Conservation (phyloP, 2,329 filamentous ascomycete genomes). For the Ascochyta fabae region DNA sequence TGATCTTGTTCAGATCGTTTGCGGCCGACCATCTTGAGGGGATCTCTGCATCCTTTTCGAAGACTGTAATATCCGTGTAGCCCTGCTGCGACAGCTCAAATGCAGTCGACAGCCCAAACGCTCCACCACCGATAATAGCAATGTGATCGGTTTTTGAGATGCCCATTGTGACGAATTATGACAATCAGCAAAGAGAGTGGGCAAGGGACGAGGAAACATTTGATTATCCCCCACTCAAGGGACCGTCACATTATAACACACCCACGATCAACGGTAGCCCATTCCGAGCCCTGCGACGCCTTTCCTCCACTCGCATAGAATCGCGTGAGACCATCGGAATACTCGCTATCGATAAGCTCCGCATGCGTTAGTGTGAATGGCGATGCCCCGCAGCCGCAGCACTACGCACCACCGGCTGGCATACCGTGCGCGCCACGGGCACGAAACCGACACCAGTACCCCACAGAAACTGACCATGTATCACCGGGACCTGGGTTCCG, state of each 20-base stretch:
- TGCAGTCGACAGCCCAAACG: conserved; percentile 42
- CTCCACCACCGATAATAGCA: conserved; percentile 39
- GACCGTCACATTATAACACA: conserved; percentile 3
- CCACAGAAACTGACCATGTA: background rate
- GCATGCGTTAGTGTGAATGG: conserved; percentile 9
- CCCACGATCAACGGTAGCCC: background rate
- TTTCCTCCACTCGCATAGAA: background rate
- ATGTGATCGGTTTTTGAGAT: conserved; percentile 33
- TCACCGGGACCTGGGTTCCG: background rate
- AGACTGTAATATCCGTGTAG: conserved; percentile 39
- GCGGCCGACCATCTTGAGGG: conserved; percentile 62
- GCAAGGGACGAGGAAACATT: background rate
- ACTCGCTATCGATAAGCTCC: conserved; percentile 11
- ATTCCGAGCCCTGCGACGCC: conserved; percentile 1
- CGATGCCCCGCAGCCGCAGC: conserved; percentile 6
- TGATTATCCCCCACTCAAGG: background rate
- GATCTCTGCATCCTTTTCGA: conserved; percentile 45
- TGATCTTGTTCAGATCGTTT: conserved; percentile 68
- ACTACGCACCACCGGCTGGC: conserved; percentile 10
- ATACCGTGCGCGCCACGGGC: conserved; percentile 14
- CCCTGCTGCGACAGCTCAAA: conserved; percentile 39
- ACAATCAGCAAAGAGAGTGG: background rate
- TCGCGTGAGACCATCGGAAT: conserved; percentile 6
- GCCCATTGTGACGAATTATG: conserved; percentile 19
- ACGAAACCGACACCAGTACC: conserved; percentile 5